Base-by-base conservation (phyloP, 441 rosid species). In the Flueggea neowawraea region DNA sequence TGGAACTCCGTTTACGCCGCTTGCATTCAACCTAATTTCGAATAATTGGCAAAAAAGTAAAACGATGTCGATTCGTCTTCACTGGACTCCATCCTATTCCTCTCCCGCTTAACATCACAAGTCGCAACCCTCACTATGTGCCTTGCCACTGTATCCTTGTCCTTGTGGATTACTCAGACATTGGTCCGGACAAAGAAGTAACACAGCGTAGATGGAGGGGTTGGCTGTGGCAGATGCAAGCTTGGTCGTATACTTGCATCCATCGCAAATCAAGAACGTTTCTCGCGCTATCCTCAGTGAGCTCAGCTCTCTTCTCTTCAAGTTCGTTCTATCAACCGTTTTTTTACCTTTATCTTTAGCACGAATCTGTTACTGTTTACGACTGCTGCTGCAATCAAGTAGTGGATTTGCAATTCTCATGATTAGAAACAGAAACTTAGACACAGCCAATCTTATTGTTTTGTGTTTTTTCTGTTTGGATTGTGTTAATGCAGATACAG, bases 221-320 rank as follows among this genome's bases (percentile, higher is more conserved):
- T 68, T 94, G 71, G 83, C 75, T 67, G 80, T 79, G 12, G 68
- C 89, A 3, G 79, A 78, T 22, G 88, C 96, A 6, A 66, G 81
- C 60, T 71, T 94, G 81, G 70, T 77, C 65, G 78, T 89, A 14
- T 79, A 70, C 65, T 58, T 94, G n/a, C 99, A 83, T 39, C 96
- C 96, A 22, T 91, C 88, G 0, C 84, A 83, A 79, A 61, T 85
- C 72, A 75, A 75, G 36, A 77, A 76, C 55, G 74, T 80, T 56
- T 47, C 74, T 53, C 74, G 72, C 31, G 96, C 96, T 0, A 82
- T 94, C 14, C 84, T 83, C 58, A 84, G 87, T 36, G 83, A 91
- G 77, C 94, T 94, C 65, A 86, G 96, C 73, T 61, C 88, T 67
- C 71, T 83, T 32, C 90, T 91, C 39, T 94, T 94, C 87, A 84